Base-by-base conservation (phyloP, 805 yeast genomes). In the Kodamaea kakaduensis region DNA sequence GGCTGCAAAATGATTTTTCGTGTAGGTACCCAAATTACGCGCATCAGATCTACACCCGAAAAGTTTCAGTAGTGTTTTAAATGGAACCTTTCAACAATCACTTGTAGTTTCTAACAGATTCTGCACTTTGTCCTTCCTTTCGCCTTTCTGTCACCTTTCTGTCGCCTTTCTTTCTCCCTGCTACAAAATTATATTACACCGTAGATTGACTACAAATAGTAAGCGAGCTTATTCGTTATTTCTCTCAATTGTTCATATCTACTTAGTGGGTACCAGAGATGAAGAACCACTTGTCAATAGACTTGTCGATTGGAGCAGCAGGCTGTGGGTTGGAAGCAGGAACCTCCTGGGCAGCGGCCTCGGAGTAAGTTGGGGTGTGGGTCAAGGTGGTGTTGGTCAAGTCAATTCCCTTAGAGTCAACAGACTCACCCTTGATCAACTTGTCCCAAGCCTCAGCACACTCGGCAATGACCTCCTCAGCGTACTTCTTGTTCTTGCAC, bases 211-310 rank as follows among this genome's bases (percentile, higher is more conserved):
- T 20, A 20, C 22, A 20, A 20, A 20, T n/a, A n/a, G n/a, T n/a
- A n/a, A n/a, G n/a, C n/a, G n/a, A n/a, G n/a, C n/a, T n/a, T n/a
- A n/a, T n/a, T n/a, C n/a, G n/a, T n/a, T n/a, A n/a, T n/a, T n/a
- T n/a, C n/a, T n/a, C n/a, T n/a, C n/a, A n/a, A n/a, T n/a, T n/a
- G n/a, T n/a, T n/a, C n/a, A n/a, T n/a, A 23, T 10, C 25, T 6
- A 30, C 27, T 53, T 63, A 67, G 51, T 67, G 71, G 45, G 84
- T 80, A 69, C 90, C 93, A 42, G 90, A 86, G 59, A 90, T 90
- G 80, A 79, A 90, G 78, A 93, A 90, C 98, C 98, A 90, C 73
- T 90, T 90, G 77, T 90, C 97, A 61, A 90, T 71, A 38, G 96
- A 86, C 69, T 84, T 78, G 74, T 90, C 98, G 63, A 93, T 86